Evolutionary conservation across 2,329 filamentous ascomycete species (phyloP).

Genomic region (Penicillium sp.): DNA sequence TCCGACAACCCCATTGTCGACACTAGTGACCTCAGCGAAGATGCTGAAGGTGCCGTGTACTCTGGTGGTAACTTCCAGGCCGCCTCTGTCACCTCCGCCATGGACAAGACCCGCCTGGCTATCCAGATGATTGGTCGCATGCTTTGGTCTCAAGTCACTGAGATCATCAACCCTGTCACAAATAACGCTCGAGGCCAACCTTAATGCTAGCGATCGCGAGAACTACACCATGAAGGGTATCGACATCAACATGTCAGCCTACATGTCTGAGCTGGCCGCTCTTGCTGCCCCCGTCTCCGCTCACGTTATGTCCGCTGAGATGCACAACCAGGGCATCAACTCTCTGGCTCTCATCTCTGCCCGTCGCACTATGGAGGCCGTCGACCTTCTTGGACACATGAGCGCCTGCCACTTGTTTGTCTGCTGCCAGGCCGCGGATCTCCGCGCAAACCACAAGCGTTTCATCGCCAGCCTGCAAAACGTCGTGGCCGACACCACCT

Average conservation of each 20-base stretch:
- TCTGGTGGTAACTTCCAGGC: conserved; percentile 72
- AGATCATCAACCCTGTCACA: conserved; percentile 63
- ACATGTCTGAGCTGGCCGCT: conserved; percentile 63
- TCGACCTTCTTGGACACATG: conserved; percentile 60
- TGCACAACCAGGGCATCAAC: conserved; percentile 68
- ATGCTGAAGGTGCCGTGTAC: conserved; percentile 46
- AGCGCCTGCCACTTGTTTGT: conserved; percentile 56
- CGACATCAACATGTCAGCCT: conserved; percentile 66
- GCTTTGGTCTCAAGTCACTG: conserved; percentile 63
- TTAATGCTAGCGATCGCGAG: conserved; percentile 58
- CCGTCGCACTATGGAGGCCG: conserved; percentile 58
- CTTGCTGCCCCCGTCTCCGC: conserved; percentile 63
- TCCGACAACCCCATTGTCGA: conserved; percentile 69
- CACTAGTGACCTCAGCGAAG: conserved; percentile 16
- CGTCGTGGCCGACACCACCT: conserved; percentile 8
- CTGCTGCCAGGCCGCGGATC: conserved; percentile 61
- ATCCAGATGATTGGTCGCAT: conserved; percentile 63
- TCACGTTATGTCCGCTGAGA: conserved; percentile 67
- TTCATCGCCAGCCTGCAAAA: conserved; percentile 14
- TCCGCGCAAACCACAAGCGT: conserved; percentile 39
- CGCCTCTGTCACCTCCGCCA: conserved; percentile 61
- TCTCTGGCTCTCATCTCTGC: conserved; percentile 63
- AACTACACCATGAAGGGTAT: conserved; percentile 65
- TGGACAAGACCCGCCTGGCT: conserved; percentile 59
- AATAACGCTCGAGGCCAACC: conserved; percentile 66